Base-by-base conservation (phyloP, 352 stramenopile species). In the Globisporangium polare region DNA sequence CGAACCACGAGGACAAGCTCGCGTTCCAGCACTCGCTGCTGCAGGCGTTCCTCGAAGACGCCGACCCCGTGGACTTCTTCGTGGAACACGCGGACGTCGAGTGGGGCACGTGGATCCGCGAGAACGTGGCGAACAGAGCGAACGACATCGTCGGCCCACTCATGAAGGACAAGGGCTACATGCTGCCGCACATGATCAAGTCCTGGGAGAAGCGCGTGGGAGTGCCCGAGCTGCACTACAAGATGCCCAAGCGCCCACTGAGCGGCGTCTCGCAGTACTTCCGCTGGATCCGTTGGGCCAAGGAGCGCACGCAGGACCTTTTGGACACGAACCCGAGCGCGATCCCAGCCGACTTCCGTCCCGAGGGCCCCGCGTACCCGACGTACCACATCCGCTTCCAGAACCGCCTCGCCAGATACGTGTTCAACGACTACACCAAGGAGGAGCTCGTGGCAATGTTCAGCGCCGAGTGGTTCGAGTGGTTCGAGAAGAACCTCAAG, bases 221-320 rank as follows among this genome's bases (percentile, higher is more conserved):
- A 5, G 54, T 83, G 12, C 58, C 54, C 9, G 56, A 77, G 50
- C 60, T 89, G 50, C 68, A 77, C 46, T 88, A 86, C 66, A 69
- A 57, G 20, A 83, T 88, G 39, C 77, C 82, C 1, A 86, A 81
- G 62, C 67, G 59, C 9, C 60, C 65, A 0, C 60, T 86, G 13
- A 88, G 66, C 59, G 76, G 67, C 27, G 68, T 90, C 26, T 75
- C 75, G 29, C 77, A 90, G 41, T 90, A 87, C 64, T 90, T 88
- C 47, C 71, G 74, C 7, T 92, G 80, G 78, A 71, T 92, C 29
- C 78, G 80, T 20, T 92, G 78, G 77, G 56, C 60, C 17, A 92
- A 92, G 56, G 80, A 89, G 63, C 75, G 76, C 22, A 62, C 86
- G 13, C 76, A 88, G 42, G 63, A 78, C 45, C 45, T 89, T 3